Evolutionary conservation across 352 stramenopile species (phyloP).

Genomic region (Peronospora belbahrii): DNA sequence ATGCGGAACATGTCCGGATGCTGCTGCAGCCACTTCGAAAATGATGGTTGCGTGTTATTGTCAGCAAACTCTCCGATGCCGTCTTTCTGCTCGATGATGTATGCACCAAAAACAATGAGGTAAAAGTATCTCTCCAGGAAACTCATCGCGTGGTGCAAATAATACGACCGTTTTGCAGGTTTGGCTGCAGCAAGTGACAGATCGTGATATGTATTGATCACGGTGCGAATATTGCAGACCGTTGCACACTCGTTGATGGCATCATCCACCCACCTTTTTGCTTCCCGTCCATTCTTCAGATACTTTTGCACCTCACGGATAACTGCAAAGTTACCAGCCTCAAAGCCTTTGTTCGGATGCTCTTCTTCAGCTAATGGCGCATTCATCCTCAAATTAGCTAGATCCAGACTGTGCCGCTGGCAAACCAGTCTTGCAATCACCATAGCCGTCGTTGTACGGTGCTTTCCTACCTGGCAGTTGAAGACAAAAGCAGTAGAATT

Average conservation of each 20-base stretch:
- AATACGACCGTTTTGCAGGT: slow-evolving; percentile 70
- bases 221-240: slow-evolving; percentile 71
- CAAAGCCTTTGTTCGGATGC: not conserved
- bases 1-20: slow-evolving; percentile 68
- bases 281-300: slow-evolving; percentile 40
- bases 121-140: slow-evolving; percentile 87
- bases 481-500: slow-evolving; percentile 71
- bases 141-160: slow-evolving; percentile 78
- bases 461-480: slow-evolving; percentile 85
- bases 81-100: slow-evolving; percentile 42
- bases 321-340: slow-evolving; percentile 55
- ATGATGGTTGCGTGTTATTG: slow-evolving; percentile 31
- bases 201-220: slow-evolving; percentile 78
- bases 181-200: slow-evolving; percentile 69
- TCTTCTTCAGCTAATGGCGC: slow-evolving; percentile 3
- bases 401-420: slow-evolving; percentile 30
- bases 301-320: slow-evolving; percentile 57
- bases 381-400: slow-evolving; percentile 3
- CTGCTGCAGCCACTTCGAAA: slow-evolving; percentile 79
- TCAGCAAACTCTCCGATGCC: slow-evolving; percentile 6
- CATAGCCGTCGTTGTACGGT: slow-evolving; percentile 71
- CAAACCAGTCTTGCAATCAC: slow-evolving; percentile 63
- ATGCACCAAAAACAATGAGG: slow-evolving; percentile 81
- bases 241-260: slow-evolving; percentile 59
- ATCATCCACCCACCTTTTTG: slow-evolving; percentile 70